Evolutionary conservation across 192 early-diverging fungal genomes (phyloP), one percentile per base, ranked within the genome.

Genomic region (Backusella tarrabulga): DNA sequence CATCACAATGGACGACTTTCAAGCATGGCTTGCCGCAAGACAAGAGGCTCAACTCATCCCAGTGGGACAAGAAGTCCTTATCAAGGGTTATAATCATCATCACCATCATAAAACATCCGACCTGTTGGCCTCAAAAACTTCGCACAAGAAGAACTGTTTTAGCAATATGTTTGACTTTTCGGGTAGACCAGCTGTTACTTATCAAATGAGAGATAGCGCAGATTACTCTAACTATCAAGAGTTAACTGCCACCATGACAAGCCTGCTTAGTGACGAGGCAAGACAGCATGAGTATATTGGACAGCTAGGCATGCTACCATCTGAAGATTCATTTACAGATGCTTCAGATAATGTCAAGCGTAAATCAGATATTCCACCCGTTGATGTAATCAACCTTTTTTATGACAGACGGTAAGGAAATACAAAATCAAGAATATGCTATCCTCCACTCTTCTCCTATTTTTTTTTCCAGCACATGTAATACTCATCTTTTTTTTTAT

Each of bases 391-490:
- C 9, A 67, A 80, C 21, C n/a, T 83, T 8, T 83, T 60, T 46
- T 83, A 80, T 68, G 82, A 83, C 42, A 67, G 82, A 67, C 75
- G 80, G 80, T 78, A 71, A 78, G 69, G 9, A 12, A 32, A 44
- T 17, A 40, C 32, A 3, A 3, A 32, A 32, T 32, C 32, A 3
- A 40, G 3, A 1, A 11, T 40, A 3, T 40, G 12, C 38, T 40
- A 40, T 40, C 38, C 12, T 12, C 38, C 7, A 40, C 38, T 12
- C 38, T 12, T 11, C 38, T 40, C 38, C 38, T 11, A 7, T 40
- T 11, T 40, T 40, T 40, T 40, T 11, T 40, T 40, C 11, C 38
- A 40, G 3, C 11, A 40, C 38, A 40, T 40, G 38, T 40, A 7
- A 11, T 40, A 40, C 11, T 40, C 38, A 40, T 40, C 36, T 38